A percentile compares a stretch with the other conserved stretches of the same genome.
Evolutionary conservation across 331 rosid species (phyloP).

Genomic region (Spiraea crenata): DNA sequence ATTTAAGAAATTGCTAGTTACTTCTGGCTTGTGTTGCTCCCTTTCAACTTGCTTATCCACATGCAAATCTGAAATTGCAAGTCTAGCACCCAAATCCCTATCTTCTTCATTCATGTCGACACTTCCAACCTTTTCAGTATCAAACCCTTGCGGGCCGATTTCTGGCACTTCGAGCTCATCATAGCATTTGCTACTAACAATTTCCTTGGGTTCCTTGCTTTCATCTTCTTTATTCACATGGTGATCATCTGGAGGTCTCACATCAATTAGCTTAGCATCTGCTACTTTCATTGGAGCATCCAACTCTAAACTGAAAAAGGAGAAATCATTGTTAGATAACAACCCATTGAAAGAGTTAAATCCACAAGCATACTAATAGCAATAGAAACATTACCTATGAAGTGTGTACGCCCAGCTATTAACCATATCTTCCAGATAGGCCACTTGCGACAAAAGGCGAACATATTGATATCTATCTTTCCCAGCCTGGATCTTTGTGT

Average conservation of each 20-base stretch:
- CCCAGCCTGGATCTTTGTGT: slow-evolving; percentile 64
- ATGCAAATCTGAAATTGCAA: slow-evolving; percentile 14
- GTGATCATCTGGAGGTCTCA: slow-evolving; percentile 23
- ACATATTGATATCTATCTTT: slow-evolving; percentile 74
- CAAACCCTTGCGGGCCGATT: slow-evolving; percentile 33
- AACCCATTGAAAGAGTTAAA: slow-evolving; percentile 12
- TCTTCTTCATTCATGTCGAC: slow-evolving; percentile 37
- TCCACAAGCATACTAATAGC: slow-evolving; percentile 3
- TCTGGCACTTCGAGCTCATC: slow-evolving; percentile 40
- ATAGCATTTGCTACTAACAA: slow-evolving; percentile 32
- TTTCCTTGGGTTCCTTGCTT: slow-evolving; percentile 35
- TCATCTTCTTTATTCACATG: slow-evolving; percentile 38
- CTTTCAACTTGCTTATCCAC: slow-evolving; percentile 41
- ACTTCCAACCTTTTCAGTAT: slow-evolving; percentile 34
- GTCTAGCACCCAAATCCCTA: slow-evolving; percentile 36
- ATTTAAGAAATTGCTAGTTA: slow-evolving; percentile 31
- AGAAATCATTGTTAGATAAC: slow-evolving; percentile 33
- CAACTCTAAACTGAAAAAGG: slow-evolving; percentile 74
- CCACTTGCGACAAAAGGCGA: slow-evolving; percentile 91
- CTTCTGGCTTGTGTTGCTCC: slow-evolving; percentile 34
- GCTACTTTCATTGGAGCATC: slow-evolving; percentile 40
- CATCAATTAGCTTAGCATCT: slow-evolving; percentile 26
- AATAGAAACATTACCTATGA: slow-evolving; percentile 58
- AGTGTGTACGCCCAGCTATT: slow-evolving; percentile 81
- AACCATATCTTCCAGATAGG: slow-evolving; percentile 89